These are phyloP conservation scores for Dimargaris xerosporica DNA, from an alignment of 192 early-diverging fungal genomes.

Conservation along the genomic window DNA sequence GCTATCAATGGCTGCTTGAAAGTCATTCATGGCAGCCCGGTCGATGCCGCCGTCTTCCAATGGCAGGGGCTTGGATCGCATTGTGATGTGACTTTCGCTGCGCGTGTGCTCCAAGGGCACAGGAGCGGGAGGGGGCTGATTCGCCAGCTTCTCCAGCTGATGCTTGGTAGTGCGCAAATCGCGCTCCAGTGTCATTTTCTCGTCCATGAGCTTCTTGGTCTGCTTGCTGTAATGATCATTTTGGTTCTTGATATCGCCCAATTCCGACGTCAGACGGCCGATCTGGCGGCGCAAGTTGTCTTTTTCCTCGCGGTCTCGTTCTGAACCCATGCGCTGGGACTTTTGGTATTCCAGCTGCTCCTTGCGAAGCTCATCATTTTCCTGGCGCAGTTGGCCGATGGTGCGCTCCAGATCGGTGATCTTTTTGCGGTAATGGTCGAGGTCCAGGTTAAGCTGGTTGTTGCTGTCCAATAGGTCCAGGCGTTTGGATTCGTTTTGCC, in stretches of 20 bases:
- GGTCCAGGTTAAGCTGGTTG: slow-evolving; percentile 4
- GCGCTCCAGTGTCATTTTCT: slow-evolving; percentile 1
- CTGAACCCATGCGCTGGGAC: neutral
- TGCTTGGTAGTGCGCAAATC: neutral
- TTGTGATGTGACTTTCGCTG: neutral
- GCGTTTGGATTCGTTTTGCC: neutral
- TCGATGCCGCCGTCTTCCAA: slow-evolving; percentile 49
- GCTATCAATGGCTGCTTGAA: slow-evolving; percentile 71
- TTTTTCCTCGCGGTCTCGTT: slow-evolving; percentile 7
- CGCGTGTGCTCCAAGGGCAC: neutral
- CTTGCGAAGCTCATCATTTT: slow-evolving; percentile 1
- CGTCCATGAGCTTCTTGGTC: slow-evolving; percentile 11
- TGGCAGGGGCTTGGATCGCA: neutral
- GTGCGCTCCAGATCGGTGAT: neutral
- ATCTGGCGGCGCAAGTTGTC: slow-evolving; percentile 8
- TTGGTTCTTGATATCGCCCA: neutral
- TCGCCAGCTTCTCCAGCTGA: neutral
- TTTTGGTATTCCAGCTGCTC: slow-evolving; percentile 7
- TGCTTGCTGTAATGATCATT: slow-evolving; percentile 5
- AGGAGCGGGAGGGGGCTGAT: neutral
- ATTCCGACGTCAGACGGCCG: slow-evolving; percentile 1
- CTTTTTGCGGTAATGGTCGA: neutral
- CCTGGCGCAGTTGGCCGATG: neutral
- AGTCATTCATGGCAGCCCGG: slow-evolving; percentile 47
- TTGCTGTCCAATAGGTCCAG: neutral